Conservation (phyloP, 768 basidiomycete genomes). For the Imleria badia region DNA sequence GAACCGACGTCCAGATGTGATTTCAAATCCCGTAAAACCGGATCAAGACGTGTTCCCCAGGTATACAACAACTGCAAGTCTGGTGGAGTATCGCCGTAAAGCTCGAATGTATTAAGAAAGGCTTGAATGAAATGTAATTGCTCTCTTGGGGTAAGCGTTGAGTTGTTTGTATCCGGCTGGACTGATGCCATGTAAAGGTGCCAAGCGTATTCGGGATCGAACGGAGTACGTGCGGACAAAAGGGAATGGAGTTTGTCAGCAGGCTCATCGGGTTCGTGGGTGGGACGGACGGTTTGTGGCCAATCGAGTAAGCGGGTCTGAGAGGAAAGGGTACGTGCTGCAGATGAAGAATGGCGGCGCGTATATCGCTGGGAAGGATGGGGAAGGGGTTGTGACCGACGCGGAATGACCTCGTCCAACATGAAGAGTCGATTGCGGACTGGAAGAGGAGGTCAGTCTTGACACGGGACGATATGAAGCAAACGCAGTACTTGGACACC, state of each 20-base stretch:
- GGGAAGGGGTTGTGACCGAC: conserved; percentile 19
- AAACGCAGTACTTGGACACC: conserved; percentile 44
- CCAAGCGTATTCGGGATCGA: conserved; percentile 44
- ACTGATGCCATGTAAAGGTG: conserved; percentile 30
- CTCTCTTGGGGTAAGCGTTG: conserved; percentile 23
- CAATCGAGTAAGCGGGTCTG: conserved; percentile 11
- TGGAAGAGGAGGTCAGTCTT: conserved; percentile 15
- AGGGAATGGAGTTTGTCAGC: conserved; percentile 20
- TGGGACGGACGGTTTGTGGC: background rate
- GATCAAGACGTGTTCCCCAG: conserved; percentile 41
- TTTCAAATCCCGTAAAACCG: conserved; percentile 31
- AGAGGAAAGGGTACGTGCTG: conserved; percentile 15
- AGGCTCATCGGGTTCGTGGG: conserved; percentile 6
- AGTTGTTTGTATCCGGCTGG: conserved; percentile 6
- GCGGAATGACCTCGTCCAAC: conserved; percentile 35
- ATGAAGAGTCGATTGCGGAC: conserved; percentile 37
- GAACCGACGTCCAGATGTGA: conserved; percentile 22
- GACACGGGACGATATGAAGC: background rate
- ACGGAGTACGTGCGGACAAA: conserved; percentile 14
- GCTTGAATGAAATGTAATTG: conserved; percentile 29
- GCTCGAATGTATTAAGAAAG: conserved; percentile 16
- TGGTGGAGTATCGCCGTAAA: conserved; percentile 10
- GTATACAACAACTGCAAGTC: conserved; percentile 24
- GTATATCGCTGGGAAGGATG: conserved; percentile 17
- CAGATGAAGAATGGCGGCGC: conserved; percentile 25